phyloP scores from a whole-genome alignment of 768 basidiomycete genomes.

The Naganishia friedmannii region DNA sequence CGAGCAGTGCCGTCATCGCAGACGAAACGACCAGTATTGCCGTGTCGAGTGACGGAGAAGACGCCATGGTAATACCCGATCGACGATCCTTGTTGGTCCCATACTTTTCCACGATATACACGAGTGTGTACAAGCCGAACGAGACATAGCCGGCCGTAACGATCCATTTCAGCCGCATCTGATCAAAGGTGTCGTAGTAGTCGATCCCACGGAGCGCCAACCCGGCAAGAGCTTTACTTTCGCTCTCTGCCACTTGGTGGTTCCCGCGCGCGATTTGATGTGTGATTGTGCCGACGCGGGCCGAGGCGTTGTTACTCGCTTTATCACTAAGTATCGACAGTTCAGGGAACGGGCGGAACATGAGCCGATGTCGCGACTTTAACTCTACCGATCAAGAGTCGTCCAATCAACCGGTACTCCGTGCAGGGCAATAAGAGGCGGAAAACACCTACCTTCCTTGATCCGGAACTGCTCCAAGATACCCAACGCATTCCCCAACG shows the following conservation, averaged over 20 bases:
- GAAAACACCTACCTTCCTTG: slow-evolving; percentile 26
- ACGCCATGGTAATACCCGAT: too few relatives aligned
- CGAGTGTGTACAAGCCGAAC: slow-evolving; percentile 60
- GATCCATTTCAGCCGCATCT: slow-evolving; percentile 65
- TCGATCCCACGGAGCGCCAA: slow-evolving; percentile 24
- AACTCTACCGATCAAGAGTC: neutral
- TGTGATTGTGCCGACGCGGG: neutral
- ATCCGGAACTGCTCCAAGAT: slow-evolving; percentile 24
- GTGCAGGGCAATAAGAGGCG: neutral
- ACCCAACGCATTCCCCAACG: slow-evolving; percentile 21
- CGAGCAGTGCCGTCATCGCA: slow-evolving; percentile 59
- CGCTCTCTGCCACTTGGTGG: neutral
- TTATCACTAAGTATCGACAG: slow-evolving; percentile 3
- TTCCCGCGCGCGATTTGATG: neutral
- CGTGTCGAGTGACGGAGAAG: neutral
- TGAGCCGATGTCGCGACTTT: slow-evolving; percentile 22
- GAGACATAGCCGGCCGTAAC: slow-evolving; percentile 71
- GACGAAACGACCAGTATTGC: neutral
- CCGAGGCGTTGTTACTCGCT: neutral
- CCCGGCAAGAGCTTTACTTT: neutral
- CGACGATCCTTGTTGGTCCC: neutral
- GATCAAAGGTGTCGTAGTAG: slow-evolving; percentile 61
- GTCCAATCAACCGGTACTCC: neutral
- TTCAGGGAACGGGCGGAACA: slow-evolving; percentile 20
- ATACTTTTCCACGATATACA: slow-evolving; percentile 13